Evolutionary conservation across 495 filamentous ascomycete species (phyloP).

Genomic region (Aspergillus steynii): DNA sequence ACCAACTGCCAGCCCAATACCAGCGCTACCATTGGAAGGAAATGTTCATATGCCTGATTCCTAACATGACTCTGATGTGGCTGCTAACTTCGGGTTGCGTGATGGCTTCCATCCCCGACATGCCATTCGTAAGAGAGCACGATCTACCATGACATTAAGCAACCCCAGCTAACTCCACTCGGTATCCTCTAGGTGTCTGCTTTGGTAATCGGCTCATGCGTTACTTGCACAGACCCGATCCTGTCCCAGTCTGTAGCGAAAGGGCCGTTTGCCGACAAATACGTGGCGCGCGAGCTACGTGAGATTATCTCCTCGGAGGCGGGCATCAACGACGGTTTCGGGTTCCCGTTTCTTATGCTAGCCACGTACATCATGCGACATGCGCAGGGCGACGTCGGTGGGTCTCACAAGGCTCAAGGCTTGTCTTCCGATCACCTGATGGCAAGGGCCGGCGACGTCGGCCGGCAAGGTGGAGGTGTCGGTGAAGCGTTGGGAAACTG

Average conservation of each 20-base stretch:
- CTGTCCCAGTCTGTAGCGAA: slow-evolving; percentile 14
- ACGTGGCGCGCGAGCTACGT: slow-evolving; percentile 12
- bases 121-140: slow-evolving; percentile 2
- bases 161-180: neutral
- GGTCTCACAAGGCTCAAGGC: neutral
- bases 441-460: slow-evolving; percentile 7
- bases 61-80: slow-evolving; percentile 15
- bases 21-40: slow-evolving; percentile 12
- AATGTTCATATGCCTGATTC: slow-evolving; percentile 14
- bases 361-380: slow-evolving; percentile 13
- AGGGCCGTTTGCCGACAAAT: slow-evolving; percentile 11
- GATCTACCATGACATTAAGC: neutral
- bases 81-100: slow-evolving; percentile 12
- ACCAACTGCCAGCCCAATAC: slow-evolving; percentile 12
- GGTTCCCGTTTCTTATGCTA: slow-evolving; percentile 16
- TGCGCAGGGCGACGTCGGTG: slow-evolving; percentile 6
- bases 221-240: slow-evolving; percentile 12
- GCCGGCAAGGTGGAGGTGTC: slow-evolving; percentile 9
- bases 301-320: slow-evolving; percentile 16
- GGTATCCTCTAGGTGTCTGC: slow-evolving; percentile 4
- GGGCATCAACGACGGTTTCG: slow-evolving; percentile 12
- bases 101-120: slow-evolving; percentile 1
- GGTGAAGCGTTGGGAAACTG: slow-evolving; percentile 3
- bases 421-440: neutral
- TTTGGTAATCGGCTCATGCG: slow-evolving; percentile 12